Evolutionary conservation across 2,329 filamentous ascomycete species (phyloP).

Genomic region (Chaetomium olivaceum): DNA sequence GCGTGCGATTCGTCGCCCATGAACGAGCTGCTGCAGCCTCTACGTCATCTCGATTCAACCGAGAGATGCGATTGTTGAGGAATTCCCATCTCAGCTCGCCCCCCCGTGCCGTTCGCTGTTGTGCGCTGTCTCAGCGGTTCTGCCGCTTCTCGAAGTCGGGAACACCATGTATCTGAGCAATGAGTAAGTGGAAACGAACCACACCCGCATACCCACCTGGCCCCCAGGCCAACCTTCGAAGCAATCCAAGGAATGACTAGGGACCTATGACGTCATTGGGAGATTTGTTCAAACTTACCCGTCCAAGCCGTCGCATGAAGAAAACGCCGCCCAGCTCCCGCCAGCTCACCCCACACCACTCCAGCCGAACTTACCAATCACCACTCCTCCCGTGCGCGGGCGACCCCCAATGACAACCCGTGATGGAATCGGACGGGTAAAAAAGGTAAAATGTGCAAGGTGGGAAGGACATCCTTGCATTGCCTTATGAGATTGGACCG

Average conservation of each 20-base stretch:
- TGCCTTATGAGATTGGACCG: background rate
- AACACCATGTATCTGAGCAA: background rate
- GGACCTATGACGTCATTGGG: constrained; percentile 14
- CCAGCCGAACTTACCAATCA: background rate
- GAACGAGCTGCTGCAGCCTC: constrained; percentile 11
- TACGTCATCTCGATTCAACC: constrained; percentile 27
- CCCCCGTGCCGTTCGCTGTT: background rate
- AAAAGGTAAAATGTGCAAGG: background rate
- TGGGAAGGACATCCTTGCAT: background rate
- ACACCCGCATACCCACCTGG: background rate
- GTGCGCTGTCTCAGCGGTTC: background rate
- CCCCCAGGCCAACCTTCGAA: background rate
- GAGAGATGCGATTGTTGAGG: constrained; percentile 23
- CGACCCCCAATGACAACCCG: background rate
- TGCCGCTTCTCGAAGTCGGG: background rate
- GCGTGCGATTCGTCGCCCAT: constrained; percentile 8
- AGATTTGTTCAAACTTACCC: background rate
- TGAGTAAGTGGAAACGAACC: background rate
- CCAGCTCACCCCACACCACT: background rate
- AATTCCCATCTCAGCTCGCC: constrained; percentile 25
- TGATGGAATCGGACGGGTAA: background rate
- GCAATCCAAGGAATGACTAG: background rate
- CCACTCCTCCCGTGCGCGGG: background rate
- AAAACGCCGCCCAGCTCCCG: background rate
- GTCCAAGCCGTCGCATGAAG: background rate